These are phyloP conservation scores for Puccinia hordei DNA, from an alignment of 1,284 basidiomycete species.

Conservation along the genomic window DNA sequence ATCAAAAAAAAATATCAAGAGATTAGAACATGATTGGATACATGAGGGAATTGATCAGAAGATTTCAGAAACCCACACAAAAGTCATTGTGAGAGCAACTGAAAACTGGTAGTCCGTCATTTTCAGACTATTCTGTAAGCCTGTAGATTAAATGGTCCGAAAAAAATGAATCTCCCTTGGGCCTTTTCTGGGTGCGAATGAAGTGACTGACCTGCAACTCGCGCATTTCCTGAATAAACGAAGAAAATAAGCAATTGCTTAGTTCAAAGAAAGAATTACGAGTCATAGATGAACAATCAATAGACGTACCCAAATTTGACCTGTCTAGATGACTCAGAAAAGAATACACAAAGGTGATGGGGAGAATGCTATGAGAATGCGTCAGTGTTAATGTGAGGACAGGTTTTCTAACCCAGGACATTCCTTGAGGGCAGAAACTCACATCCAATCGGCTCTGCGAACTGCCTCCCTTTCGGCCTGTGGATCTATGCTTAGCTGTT, in stretches of 20 bases:
- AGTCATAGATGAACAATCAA: not conserved
- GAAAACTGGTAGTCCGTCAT: constrained; percentile 45
- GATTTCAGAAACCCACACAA: constrained; percentile 17
- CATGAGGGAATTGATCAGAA: not conserved
- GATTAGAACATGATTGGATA: not conserved
- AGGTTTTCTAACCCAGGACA: not conserved
- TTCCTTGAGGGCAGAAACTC: not conserved
- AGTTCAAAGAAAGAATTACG: not conserved
- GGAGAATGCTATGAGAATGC: constrained; percentile 15
- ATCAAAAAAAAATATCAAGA: too few relatives aligned
- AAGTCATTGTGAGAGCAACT: constrained; percentile 41
- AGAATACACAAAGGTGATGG: constrained; percentile 33
- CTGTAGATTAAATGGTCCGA: not conserved
- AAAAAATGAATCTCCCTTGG: not conserved
- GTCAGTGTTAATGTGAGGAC: not conserved
- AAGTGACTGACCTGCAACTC: constrained; percentile 41
- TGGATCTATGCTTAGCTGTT: constrained; percentile 6
- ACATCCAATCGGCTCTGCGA: constrained; percentile 27
- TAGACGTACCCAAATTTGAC: constrained; percentile 41
- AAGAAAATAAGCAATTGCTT: not conserved
- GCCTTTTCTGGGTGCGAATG: not conserved
- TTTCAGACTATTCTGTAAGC: constrained; percentile 33
- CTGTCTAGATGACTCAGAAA: constrained; percentile 50
- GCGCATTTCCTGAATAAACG: constrained; percentile 35
- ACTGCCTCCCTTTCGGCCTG: constrained; percentile 12